Conservation (phyloP, 75 land plant genomes). For the Picea sitchensis region DNA sequence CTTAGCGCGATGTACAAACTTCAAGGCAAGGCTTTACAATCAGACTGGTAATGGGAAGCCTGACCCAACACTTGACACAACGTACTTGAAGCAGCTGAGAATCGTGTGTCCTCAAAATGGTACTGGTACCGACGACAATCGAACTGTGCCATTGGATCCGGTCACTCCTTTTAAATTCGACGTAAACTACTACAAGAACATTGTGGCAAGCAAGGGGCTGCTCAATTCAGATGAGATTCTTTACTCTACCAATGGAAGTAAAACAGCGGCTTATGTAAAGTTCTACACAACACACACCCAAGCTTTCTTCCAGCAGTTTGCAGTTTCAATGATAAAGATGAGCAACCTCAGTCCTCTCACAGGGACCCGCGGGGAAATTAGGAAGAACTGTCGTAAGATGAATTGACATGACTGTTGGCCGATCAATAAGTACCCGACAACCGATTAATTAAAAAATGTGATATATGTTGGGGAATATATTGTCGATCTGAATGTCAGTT, state of each 20-base stretch:
- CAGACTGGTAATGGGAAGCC: constrained; percentile 52
- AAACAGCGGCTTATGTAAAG: constrained; percentile 45
- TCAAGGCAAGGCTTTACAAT: constrained; percentile 73
- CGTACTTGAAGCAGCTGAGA: constrained; percentile 32
- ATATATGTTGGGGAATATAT: too few species aligned
- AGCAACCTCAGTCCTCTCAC: constrained; percentile 51
- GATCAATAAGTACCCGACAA: too few species aligned
- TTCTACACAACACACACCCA: constrained; percentile 41
- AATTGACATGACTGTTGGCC: constrained; percentile 10
- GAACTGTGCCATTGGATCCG: constrained; percentile 52
- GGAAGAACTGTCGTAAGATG: constrained; percentile 61
- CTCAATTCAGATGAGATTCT: constrained; percentile 58
- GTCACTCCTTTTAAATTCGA: constrained; percentile 56
- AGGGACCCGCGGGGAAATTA: constrained; percentile 59
- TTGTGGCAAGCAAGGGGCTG: constrained; percentile 43
- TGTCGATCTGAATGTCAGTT: too few species aligned
- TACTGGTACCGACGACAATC: constrained; percentile 62
- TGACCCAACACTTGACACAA: constrained; percentile 39
- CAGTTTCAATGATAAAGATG: constrained; percentile 70
- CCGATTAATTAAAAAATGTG: too few species aligned
- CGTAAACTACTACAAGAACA: constrained; percentile 68
- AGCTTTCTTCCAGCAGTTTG: constrained; percentile 65
- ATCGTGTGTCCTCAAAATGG: constrained; percentile 57
- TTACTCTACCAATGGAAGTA: constrained; percentile 25
- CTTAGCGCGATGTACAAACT: constrained; percentile 56